Evolutionary conservation across 306 rosid genomes (phyloP), one percentile per base, ranked within the genome.

Genomic region (Ormosia emarginata): DNA sequence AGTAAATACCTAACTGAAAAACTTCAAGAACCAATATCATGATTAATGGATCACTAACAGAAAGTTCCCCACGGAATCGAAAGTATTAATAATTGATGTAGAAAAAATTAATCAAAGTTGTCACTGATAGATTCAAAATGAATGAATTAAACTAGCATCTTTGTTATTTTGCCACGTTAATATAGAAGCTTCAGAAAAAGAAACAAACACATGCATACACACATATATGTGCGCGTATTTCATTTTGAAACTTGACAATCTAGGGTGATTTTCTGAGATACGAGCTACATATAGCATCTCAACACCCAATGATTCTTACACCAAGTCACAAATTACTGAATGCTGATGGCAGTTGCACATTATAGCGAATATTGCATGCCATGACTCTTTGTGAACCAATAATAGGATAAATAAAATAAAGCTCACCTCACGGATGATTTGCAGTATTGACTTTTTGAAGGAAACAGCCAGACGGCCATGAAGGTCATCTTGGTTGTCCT

Each of bases 361-460:
- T 71, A 14, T 34, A 50, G 24, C 8, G 14, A 50, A 71, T n/a
- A 52, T 71, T 50, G 32, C 15, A 32, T 71, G 30, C 32, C 32
- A 71, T 43, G 57, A 71, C 46, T 8, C 5, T n/a, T 37, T 65
- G 34, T 43, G 15, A 14, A 75, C 30, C 58, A 43, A 58, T 4
- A 14, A 75, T 14, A 18, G 29, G 29, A 24, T 10, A 44, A 29
- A 15, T 15, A 34, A 47, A 74, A 55, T 33, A 5, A 74, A 14
- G 30, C 33, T 50, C 10, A 83, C 87, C 87, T 84, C 87, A 1
- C 80, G 80, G 2, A 39, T 6, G 58, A 79, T 79, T 79, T 84
- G 84, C 7, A 65, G 5, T 12, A 84, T 1, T n/a, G 87, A 79
- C 7, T 73, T 84, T 67, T 73, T 84, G 41, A 84, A 65, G 4